These are phyloP conservation scores for Eimeria acervulina DNA, from an alignment of 169 alveolate species.

Conservation along the genomic window DNA sequence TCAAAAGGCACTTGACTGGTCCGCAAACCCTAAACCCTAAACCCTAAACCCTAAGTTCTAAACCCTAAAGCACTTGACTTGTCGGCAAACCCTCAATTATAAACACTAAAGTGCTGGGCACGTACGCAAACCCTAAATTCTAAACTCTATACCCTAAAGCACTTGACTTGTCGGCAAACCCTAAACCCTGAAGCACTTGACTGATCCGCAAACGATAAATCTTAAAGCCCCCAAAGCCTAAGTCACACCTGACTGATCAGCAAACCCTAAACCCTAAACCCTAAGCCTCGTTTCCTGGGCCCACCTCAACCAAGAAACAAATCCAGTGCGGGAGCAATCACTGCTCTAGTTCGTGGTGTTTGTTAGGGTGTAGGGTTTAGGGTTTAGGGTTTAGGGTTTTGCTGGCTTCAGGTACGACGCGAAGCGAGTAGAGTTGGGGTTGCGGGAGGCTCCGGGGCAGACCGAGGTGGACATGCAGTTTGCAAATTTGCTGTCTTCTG, in stretches of 20 bases:
- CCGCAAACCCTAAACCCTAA: conserved; percentile 12
- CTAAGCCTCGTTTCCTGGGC: too few relatives aligned
- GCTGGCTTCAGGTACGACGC: conserved; percentile 63
- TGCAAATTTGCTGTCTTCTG: neutral
- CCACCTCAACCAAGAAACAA: too few relatives aligned
- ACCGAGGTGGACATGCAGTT: conserved; percentile 48
- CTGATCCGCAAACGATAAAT: neutral
- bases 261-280: neutral
- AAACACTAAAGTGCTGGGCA: neutral
- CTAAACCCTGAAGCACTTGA: neutral
- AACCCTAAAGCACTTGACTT: conserved; percentile 65
- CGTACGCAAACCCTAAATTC: neutral
- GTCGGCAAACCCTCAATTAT: conserved; percentile 7
- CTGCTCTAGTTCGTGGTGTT: too few relatives aligned
- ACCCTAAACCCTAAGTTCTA: neutral
- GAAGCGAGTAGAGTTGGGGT: conserved; percentile 68
- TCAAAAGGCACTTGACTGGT: conserved; percentile 80
- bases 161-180: conserved; percentile 38
- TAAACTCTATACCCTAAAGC: conserved; percentile 50
- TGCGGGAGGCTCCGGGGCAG: conserved; percentile 39
- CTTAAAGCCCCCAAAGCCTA: too few relatives aligned
- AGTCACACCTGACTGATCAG: too few relatives aligned
- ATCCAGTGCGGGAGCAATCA: too few relatives aligned
- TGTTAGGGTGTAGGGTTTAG: neutral
- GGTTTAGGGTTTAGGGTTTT: conserved; percentile 12